These are phyloP conservation scores for Teunomyces cretensis DNA, from an alignment of 805 yeast species.

Conservation along the genomic window DNA sequence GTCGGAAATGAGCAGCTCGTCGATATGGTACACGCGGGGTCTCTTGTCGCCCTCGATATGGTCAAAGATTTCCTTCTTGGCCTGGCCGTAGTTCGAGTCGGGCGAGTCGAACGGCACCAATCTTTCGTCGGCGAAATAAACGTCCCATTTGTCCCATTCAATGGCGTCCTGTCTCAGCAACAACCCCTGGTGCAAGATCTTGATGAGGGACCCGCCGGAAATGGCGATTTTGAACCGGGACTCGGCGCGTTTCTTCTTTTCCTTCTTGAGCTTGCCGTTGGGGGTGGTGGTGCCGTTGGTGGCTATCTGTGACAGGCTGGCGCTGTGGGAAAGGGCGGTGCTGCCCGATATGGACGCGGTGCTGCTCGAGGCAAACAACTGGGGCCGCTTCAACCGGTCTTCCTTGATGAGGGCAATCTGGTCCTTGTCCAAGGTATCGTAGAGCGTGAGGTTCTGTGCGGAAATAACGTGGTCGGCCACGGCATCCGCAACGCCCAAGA, in stretches of 20 bases:
- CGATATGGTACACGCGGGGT: constrained; percentile 82
- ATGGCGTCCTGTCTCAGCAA: constrained; percentile 67
- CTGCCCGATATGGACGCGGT: constrained; percentile 8
- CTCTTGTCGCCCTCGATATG: constrained; percentile 49
- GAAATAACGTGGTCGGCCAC: constrained; percentile 92
- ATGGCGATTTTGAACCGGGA: constrained; percentile 85
- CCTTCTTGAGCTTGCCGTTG: constrained; percentile 22
- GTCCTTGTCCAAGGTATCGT: constrained; percentile 37
- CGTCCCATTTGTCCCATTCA: constrained; percentile 93
- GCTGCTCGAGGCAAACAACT: constrained; percentile 17
- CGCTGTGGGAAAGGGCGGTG: not conserved
- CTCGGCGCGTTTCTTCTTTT: constrained; percentile 54
- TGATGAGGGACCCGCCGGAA: constrained; percentile 89
- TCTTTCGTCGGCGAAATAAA: constrained; percentile 95
- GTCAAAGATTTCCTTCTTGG: constrained; percentile 80
- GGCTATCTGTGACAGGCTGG: constrained; percentile 4
- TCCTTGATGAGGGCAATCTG: constrained; percentile 34
- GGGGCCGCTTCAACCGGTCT: constrained; percentile 17
- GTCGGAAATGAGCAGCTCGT: constrained; percentile 69
- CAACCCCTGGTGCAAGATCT: constrained; percentile 84
- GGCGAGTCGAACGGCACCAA: constrained; percentile 81
- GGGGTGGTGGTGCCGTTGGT: constrained; percentile 7
- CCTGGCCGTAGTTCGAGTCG: constrained; percentile 88
- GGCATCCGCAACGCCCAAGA: constrained; percentile 90
- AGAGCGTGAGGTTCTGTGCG: constrained; percentile 76